Base-by-base conservation (phyloP, 352 stramenopile genomes). In the Phytophthora sansomeana region DNA sequence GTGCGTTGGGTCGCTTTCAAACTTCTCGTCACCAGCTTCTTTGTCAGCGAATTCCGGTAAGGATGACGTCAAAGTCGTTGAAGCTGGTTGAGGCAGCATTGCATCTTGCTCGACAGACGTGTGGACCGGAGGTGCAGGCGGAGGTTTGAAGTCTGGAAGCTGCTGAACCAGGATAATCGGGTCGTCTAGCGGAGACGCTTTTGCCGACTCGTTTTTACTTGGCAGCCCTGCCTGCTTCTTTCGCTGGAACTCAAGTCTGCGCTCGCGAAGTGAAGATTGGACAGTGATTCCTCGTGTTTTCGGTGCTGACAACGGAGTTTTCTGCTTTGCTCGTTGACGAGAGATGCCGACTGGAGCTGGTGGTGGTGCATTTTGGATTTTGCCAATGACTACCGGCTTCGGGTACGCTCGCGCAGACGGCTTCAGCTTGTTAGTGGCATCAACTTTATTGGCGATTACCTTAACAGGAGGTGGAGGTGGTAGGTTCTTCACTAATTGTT, bases 151-250 rank as follows among this genome's bases (percentile, higher is more conserved):
- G 28, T 81, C 68, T 7, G 83, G 81, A 10, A 91, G 69, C 46
- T 88, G 84, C 41, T 92, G 85, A 16, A 93, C 85, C 8, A 93
- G 56, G 48, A 93, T 89, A 35, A 93, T 67, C 0, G 85, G 80
- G 33, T 91, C 83, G 29, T 93, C 79, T 4, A 91, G 68, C 8
- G 77, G 79, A 39, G 62, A 81, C 1, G 49, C 48, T 11, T 55
- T 53, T 2, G 32, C 28, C 6, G 42, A 30, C 1, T 56, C 35
- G 19, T 47, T 62, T 17, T 8, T 41, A 24, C 29, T 60, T 8
- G 48, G 39, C 21, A 29, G 26, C 48, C 76, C 63, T 17, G 81
- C 39, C 46, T 78, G 64, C 41, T 66, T 72, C 50, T 91, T 89
- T 32, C 71, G 69, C 43, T 75, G 67, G 48, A 72, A 75, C 36